Base-by-base conservation (phyloP, 164 flowering plant genomes). In the Chimonanthus salicifolius region DNA sequence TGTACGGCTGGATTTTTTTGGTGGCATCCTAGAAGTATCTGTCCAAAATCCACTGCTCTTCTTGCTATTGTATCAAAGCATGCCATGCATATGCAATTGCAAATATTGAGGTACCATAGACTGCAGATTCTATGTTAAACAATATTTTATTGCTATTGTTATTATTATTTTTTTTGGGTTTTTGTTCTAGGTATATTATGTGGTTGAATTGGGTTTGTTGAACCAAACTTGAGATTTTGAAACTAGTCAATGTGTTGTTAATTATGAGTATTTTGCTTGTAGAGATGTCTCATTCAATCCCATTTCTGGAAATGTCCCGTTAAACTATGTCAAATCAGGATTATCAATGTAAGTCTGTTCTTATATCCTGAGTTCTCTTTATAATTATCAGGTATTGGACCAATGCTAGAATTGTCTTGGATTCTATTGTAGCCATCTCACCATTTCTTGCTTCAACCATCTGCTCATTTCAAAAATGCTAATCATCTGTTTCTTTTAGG, bases 241-340 rank as follows among this genome's bases (percentile, higher is more conserved):
- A 33, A 33, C 33, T 33, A 0, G 33, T 18, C 16, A 62, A 62
- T 5, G 11, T 62, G 11, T 18, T 62, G 18, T 10, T 62, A 6
- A 15, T 18, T 62, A 20, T 43, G 4, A 49, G 20, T 60, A 20
- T 58, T 49, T 73, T 46, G 62, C 51, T 50, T 48, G 62, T 80
- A 85, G 88, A 74, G 88, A 85, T 76, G 85, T 85, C 68, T 85
- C 88, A 51, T 84, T 80, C 83, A 85, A 85, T 78, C 79, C 83
- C 60, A 77, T 86, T 47, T 71, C 76, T 62, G 88, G 86, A 6
- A 80, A 79, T 64, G 70, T 81, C 43, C 86, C 84, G 54, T 50
- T 47, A 50, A 70, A 79, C 74, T 71, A 63, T 67, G 80, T 66
- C 16, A 84, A 76, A 70, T 49, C 48, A 44, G 85, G 83, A 54